These are phyloP conservation scores for Phytopythium helicoides DNA, from an alignment of 352 stramenopile species.

Conservation along the genomic window DNA sequence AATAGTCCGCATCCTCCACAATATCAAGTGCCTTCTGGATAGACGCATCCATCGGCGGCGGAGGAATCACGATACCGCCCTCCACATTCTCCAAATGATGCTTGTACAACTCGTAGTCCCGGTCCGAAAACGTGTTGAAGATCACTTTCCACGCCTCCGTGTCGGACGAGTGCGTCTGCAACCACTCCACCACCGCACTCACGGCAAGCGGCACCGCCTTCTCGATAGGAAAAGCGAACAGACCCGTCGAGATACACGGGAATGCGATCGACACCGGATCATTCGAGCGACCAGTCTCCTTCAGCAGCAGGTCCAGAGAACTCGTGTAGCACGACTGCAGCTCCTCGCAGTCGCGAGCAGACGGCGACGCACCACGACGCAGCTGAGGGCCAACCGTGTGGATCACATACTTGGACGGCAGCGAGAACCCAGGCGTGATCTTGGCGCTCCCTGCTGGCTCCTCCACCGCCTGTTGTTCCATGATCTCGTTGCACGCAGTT, in stretches of 20 bases:
- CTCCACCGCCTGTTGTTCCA: slow-evolving; percentile 30
- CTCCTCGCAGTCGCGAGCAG: slow-evolving; percentile 20
- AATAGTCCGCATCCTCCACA: slow-evolving; percentile 51
- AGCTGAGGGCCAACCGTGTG: too few species aligned
- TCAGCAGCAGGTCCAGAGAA: too few species aligned
- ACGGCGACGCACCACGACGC: slow-evolving; percentile 19
- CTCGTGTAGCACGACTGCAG: slow-evolving; percentile 49
- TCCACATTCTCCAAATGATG: slow-evolving; percentile 16
- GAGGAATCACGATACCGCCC: slow-evolving; percentile 12
- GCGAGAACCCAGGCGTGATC: slow-evolving; percentile 51
- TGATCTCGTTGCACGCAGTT: slow-evolving; percentile 47
- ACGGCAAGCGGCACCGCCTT: slow-evolving; percentile 44
- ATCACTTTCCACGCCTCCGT: slow-evolving; percentile 45
- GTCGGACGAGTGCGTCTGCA: slow-evolving; percentile 30
- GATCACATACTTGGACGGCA: too few species aligned
- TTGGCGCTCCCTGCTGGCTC: slow-evolving; percentile 45
- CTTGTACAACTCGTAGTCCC: slow-evolving; percentile 59
- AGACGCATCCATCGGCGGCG: slow-evolving; percentile 17
- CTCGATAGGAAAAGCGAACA: slow-evolving; percentile 68
- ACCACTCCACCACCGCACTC: slow-evolving; percentile 45
- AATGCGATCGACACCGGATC: slow-evolving; percentile 42
- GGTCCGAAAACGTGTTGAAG: slow-evolving; percentile 70
- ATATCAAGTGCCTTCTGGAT: slow-evolving; percentile 26
- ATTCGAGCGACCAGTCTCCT: slow-evolving; percentile 10
- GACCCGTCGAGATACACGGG: slow-evolving; percentile 62